Evolutionary conservation across 495 filamentous ascomycete genomes (phyloP).

Genomic region (Aspergillus nidulans): DNA sequence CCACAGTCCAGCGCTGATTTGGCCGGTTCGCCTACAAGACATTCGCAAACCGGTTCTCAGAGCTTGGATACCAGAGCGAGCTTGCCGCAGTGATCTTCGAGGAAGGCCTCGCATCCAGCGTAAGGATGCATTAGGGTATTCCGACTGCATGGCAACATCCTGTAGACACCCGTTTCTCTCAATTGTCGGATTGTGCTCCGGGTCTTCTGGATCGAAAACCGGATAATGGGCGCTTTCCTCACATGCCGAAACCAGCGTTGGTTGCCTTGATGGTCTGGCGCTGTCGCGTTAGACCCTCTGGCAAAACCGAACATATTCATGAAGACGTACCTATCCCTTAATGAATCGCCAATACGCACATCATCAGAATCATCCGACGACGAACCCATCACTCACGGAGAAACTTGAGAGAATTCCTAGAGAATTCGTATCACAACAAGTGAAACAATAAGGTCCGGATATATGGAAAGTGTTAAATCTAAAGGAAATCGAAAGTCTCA

Average conservation of each 20-base stretch:
- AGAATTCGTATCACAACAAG: background rate
- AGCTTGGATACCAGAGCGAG: constrained; percentile 29
- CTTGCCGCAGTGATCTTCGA: constrained; percentile 29
- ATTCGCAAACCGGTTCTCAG: constrained; percentile 25
- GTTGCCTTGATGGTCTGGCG: constrained; percentile 5
- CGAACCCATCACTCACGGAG: constrained; percentile 8
- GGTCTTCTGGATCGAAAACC: constrained; percentile 32
- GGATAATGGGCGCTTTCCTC: constrained; percentile 35
- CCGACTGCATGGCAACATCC: constrained; percentile 11
- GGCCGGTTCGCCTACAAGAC: constrained; percentile 1
- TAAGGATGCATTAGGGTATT: constrained; percentile 14
- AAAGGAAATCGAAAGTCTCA: background rate
- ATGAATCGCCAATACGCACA: constrained; percentile 18
- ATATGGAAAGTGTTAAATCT: background rate
- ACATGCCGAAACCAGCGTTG: constrained; percentile 21
- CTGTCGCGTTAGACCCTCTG: background rate
- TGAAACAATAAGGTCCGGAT: background rate
- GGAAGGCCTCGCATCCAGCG: constrained; percentile 29
- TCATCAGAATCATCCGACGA: constrained; percentile 1
- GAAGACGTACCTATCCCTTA: constrained; percentile 21
- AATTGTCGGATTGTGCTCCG: constrained; percentile 30
- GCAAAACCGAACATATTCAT: too few species aligned
- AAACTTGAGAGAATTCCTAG: background rate
- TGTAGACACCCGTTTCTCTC: constrained; percentile 1
- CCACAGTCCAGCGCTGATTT: constrained; percentile 6